Base-by-base conservation (phyloP, 164 flowering plant species). In the Akebia trifoliata region DNA sequence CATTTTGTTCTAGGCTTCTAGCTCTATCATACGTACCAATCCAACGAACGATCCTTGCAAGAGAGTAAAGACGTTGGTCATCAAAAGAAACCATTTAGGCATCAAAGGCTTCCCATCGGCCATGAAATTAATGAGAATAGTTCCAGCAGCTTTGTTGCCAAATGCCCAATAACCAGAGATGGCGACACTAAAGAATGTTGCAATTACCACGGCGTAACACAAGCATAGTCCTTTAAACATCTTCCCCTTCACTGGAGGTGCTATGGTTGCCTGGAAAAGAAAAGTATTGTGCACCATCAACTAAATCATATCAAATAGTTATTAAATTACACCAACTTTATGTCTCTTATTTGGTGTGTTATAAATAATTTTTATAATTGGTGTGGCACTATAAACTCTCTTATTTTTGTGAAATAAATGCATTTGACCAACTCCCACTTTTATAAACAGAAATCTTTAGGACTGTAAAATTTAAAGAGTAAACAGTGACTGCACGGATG, bases 111-210 rank as follows among this genome's bases (percentile, higher is more conserved):
- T 67, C 8, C 84, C 86, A 36, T 79, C 50, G 15, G 54, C 67
- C 52, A 76, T 36, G 73, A 92, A 87, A 63, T 84, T 92, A 55
- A 25, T 68, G 2, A 87, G 78, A 20, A 92, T 49, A 8, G 74
- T 72, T 20, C 77, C 73, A 0, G 61, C 67, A 7, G 94, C 63
- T 57, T 70, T 44, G 64, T 89, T 92, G 4, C 98, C 98, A 52
- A 92, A 89, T 32, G 97, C 96, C 98, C 98, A 92, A 32, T 92
- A 89, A 0, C 98, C 95, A 6, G 98, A 87, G 10, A 89, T 74
- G 15, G 85, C 79, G 6, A 89, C 95, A 21, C 85, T 81, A 69
- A 82, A 92, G 78, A 85, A 89, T 4, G 93, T 84, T n/a, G 54
- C 57, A 1, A 52, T 31, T 11, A 82, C 81, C 0, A 85, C 81